Evolutionary conservation across 176 grass and related monocot species (phyloP).

Genomic region (Juncus inflexus): DNA sequence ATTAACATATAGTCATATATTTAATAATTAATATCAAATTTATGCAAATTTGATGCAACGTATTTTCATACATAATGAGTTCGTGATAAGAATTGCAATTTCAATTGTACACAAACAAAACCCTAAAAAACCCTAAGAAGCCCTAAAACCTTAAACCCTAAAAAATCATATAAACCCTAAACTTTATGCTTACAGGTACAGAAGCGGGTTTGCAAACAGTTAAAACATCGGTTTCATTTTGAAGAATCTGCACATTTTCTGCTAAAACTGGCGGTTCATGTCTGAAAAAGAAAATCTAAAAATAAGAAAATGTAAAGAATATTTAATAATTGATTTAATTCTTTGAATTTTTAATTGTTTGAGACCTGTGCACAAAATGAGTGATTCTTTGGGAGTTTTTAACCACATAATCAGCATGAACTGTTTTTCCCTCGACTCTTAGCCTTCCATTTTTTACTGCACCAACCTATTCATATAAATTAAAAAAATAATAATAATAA

Average conservation of each 20-base stretch:
- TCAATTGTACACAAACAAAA: too few relatives aligned
- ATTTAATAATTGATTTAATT: too few relatives aligned
- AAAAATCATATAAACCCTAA: too few relatives aligned
- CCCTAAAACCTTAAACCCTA: too few relatives aligned
- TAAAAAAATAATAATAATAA: background rate
- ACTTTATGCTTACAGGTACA: conserved; percentile 58
- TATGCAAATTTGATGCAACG: too few relatives aligned
- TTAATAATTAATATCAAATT: too few relatives aligned
- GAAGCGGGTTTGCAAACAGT: conserved; percentile 93
- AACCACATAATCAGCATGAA: conserved; percentile 52
- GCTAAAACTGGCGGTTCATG: conserved; percentile 86
- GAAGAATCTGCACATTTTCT: conserved; percentile 64
- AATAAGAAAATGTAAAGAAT: background rate
- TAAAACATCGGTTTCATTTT: conserved; percentile 81
- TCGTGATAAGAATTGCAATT: too few relatives aligned
- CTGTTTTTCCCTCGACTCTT: conserved; percentile 74
- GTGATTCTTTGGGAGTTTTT: conserved; percentile 81
- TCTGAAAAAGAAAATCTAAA: conserved; percentile 33
- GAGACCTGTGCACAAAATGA: conserved; percentile 90
- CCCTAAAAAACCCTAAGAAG: too few relatives aligned
- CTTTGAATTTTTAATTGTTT: too few relatives aligned
- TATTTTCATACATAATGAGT: too few relatives aligned
- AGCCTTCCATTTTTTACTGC: conserved; percentile 82
- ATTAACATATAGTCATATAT: too few relatives aligned
- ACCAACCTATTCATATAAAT: conserved; percentile 40